These are phyloP conservation scores for Talaromyces sp. DNA, from an alignment of 2,329 filamentous ascomycete genomes.

Conservation along the genomic window DNA sequence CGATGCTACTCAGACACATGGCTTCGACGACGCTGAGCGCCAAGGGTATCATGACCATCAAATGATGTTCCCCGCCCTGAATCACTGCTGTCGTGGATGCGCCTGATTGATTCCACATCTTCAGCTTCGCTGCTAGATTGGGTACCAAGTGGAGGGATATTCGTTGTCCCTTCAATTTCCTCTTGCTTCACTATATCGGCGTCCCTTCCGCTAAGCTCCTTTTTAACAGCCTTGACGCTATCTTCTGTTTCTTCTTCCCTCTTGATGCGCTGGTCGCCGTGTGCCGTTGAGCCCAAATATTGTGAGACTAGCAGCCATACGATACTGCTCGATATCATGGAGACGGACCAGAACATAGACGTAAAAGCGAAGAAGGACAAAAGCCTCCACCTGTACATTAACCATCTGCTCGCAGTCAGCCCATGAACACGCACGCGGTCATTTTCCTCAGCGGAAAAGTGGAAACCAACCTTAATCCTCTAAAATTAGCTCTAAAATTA, in stretches of 20 bases:
- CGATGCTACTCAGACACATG: slow-evolving; percentile 23
- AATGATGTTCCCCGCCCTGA: slow-evolving; percentile 57
- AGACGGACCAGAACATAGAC: slow-evolving; percentile 71
- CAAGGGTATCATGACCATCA: slow-evolving; percentile 33
- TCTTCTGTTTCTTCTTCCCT: slow-evolving; percentile 22
- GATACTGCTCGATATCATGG: slow-evolving; percentile 64
- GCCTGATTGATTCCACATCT: slow-evolving; percentile 21
- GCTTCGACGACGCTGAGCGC: slow-evolving; percentile 36
- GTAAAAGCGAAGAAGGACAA: slow-evolving; percentile 68
- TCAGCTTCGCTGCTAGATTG: slow-evolving; percentile 23
- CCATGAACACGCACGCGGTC: background rate
- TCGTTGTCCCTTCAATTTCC: slow-evolving; percentile 27
- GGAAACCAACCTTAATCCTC: slow-evolving; percentile 60
- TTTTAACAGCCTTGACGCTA: background rate
- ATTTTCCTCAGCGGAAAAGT: background rate
- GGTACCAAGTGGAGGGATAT: slow-evolving; percentile 24
- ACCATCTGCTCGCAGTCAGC: slow-evolving; percentile 53
- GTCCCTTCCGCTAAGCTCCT: slow-evolving; percentile 20
- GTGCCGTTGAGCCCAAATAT: slow-evolving; percentile 32
- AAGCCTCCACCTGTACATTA: slow-evolving; percentile 83
- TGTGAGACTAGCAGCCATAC: slow-evolving; percentile 62
- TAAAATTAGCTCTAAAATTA: slow-evolving; percentile 70
- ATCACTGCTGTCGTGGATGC: slow-evolving; percentile 25
- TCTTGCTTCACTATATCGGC: slow-evolving; percentile 31
- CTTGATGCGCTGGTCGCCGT: slow-evolving; percentile 28